Evolutionary conservation across 768 basidiomycete genomes (phyloP).

Genomic region (Multifurca ochricompacta): DNA sequence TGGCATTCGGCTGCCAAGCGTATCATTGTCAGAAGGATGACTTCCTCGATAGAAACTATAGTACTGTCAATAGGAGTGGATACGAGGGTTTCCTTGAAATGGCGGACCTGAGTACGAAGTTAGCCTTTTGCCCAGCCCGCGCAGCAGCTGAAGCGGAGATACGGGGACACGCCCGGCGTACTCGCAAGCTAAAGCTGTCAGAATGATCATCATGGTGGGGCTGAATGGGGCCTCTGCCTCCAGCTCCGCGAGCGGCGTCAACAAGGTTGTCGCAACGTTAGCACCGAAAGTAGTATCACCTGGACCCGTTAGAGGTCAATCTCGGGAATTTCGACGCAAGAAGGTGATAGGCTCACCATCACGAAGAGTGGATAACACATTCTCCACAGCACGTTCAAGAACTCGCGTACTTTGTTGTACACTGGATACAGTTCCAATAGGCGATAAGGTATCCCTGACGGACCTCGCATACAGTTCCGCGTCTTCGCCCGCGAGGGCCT

Average conservation of each 20-base stretch:
- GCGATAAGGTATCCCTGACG: conserved; percentile 36
- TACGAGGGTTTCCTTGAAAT: conserved; percentile 13
- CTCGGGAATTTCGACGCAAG: not conserved
- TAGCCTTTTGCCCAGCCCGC: conserved; percentile 38
- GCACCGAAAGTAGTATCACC: conserved; percentile 26
- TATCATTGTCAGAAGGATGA: conserved; percentile 63
- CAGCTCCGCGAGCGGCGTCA: conserved; percentile 15
- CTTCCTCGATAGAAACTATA: conserved; percentile 65
- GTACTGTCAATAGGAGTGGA: not conserved
- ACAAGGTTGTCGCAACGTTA: conserved; percentile 26
- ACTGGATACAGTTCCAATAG: conserved; percentile 30
- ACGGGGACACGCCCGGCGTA: conserved; percentile 45
- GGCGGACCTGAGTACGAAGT: conserved; percentile 36
- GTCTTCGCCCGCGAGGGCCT: conserved; percentile 39
- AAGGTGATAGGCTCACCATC: conserved; percentile 34
- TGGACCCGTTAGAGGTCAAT: not conserved
- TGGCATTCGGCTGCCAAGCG: conserved; percentile 54
- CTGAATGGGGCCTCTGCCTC: conserved; percentile 27
- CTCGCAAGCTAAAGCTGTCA: conserved; percentile 61
- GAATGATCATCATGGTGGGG: conserved; percentile 58
- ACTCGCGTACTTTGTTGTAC: conserved; percentile 32
- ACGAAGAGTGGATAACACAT: conserved; percentile 42
- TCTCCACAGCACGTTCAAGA: conserved; percentile 50
- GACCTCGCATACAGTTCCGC: conserved; percentile 51
- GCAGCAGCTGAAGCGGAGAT: conserved; percentile 41